Evolutionary conservation across 352 stramenopile genomes (phyloP), one percentile per base, ranked within the genome.

Genomic region (Phytophthora gonapodyides): DNA sequence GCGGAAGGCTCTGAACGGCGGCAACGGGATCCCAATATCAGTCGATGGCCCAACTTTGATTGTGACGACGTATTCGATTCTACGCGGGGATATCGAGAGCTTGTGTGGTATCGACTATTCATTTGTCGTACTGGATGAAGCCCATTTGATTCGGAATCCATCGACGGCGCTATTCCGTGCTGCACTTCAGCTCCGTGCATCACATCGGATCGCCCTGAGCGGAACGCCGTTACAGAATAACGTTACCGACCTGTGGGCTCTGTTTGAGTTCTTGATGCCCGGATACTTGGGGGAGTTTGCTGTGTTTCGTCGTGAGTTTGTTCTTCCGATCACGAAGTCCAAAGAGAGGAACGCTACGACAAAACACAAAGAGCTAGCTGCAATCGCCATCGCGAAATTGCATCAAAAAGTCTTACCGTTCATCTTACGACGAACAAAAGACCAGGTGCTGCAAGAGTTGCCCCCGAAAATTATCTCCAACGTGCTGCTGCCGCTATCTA

Each of bases 161-260:
- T 88, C 89, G 41, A 98, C 91, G 5, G 69, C 78, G 45, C 65
- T 96, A 10, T 95, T 97, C 41, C 83, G 82, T 57, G 89, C 96
- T 24, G 90, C 97, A 0, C 73, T 83, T 35, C 57, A 70, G 15
- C 57, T 99, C 15, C 69, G 63, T 41, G 77, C 92, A n/a, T 55
- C 64, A 2, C 94, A 99, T 72, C 88, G 94, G 37, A 59, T 99
- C 13, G 93, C 97, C 33, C 71, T 99, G 34, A 99, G 92, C 40
- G 98, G 98, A 19, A 99, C 98, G 6, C 97, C 97, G 5, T 75
- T 99, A 41, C 97, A 99, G 59, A 99, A 99, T 74, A 91, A 97
- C 31, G 96, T 99, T 5, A 78, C 91, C 12, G 98, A 99, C 53
- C 64, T 99, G 33, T 99, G 97, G 97, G 86, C 94, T 38, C 75